Base-by-base conservation (phyloP, 1,284 basidiomycete species). In the Bjerkandera adusta region DNA sequence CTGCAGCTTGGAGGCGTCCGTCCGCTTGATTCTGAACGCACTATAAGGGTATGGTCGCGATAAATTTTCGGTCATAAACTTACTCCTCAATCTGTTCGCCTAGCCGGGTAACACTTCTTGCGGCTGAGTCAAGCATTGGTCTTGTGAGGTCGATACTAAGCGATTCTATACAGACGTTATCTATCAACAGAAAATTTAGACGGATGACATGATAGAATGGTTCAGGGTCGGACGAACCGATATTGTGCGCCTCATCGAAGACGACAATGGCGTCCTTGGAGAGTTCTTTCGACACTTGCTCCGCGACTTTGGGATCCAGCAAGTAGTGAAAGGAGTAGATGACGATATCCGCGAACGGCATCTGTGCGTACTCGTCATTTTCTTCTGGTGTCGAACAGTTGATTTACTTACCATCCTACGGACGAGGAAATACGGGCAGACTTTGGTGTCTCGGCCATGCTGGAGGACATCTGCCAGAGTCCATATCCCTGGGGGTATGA, bases 311-410 rank as follows among this genome's bases (percentile, higher is more conserved):
- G 0, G 97, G 97, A 69, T 99, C 97, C 36, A 99, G 81, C 20
- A 99, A 77, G 65, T 99, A 99, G 67, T 99, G 97, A 70, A 99
- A 99, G 26, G 96, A 98, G 68, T 98, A 99, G 67, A 99, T 98
- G 66, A 99, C 83, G 53, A 99, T 79, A 66, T 97, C 92, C 47
- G 92, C 90, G 63, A 95, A 97, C 0, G 93, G 87, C 79, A 99
- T 87, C 95, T 97, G 33, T 53, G 18, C 24, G 36, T 12, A 48
- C 8, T n/a, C 8, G n/a, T n/a, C 27, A n/a, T n/a, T 30, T 30
- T 30, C n/a, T n/a, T n/a, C n/a, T n/a, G n/a, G n/a, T n/a, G n/a
- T n/a, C 27, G 27, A 8, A 30, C 8, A 8, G 27, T 8, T n/a
- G 8, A n/a, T n/a, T 8, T 13, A 61, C 76, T 58, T 58, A 92